phyloP scores from a whole-genome alignment of 2,329 filamentous ascomycete species.

The Trichoderma brevicompactum region DNA sequence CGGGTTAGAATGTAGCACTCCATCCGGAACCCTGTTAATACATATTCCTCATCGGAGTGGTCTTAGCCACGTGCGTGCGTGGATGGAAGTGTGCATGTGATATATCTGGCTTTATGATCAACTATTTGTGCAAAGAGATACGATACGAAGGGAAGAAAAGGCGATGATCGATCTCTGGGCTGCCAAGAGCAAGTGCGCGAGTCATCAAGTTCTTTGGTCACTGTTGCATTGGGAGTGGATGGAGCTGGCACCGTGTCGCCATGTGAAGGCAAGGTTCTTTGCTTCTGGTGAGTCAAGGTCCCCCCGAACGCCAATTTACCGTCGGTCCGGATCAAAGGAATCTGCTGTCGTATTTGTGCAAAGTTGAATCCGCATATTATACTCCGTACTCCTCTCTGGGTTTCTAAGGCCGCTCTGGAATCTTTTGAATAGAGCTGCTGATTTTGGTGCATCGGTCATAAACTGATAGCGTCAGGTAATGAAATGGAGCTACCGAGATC shows the following conservation, averaged over 20 bases:
- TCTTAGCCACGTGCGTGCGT: neutral
- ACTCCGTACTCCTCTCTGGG: neutral
- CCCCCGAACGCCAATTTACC: slow-evolving; percentile 18
- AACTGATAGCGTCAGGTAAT: neutral
- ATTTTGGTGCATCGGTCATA: neutral
- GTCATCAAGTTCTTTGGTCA: neutral
- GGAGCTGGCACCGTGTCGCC: slow-evolving; percentile 11
- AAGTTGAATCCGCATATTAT: neutral
- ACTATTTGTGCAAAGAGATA: neutral
- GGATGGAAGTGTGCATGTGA: neutral
- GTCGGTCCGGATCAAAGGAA: slow-evolving; percentile 16
- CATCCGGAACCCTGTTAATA: neutral
- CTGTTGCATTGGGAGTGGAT: slow-evolving; percentile 11
- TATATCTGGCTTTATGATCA: neutral
- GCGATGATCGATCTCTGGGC: slow-evolving; percentile 11
- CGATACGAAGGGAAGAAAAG: neutral
- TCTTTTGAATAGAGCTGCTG: neutral
- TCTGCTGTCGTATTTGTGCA: neutral
- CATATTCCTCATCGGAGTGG: neutral
- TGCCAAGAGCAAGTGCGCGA: slow-evolving; percentile 14
- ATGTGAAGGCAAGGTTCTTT: slow-evolving; percentile 20
- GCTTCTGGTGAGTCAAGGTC: slow-evolving; percentile 11
- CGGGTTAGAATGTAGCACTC: neutral
- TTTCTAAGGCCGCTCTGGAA: neutral
- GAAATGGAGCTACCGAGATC: neutral